Evolutionary conservation across 371 early-diverging fungal species (phyloP).

Genomic region (Ordospora pajunii): DNA sequence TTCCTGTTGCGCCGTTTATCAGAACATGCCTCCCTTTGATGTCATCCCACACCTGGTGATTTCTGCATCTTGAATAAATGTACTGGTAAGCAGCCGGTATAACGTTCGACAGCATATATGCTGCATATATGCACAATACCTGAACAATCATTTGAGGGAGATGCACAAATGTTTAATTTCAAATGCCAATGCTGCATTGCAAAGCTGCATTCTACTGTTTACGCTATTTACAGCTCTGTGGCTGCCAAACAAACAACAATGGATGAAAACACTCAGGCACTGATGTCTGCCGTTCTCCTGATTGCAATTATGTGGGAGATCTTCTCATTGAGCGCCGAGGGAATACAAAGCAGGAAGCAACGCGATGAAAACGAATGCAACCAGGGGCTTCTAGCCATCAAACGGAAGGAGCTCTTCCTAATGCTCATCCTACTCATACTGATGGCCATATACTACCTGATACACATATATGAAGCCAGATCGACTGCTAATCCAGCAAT

Average conservation of each 20-base stretch:
- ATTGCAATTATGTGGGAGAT: neutral
- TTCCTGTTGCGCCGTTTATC: constrained; percentile 90
- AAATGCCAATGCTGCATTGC: neutral
- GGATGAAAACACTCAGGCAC: neutral
- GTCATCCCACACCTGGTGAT: constrained; percentile 6
- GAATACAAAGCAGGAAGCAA: neutral
- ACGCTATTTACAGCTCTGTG: neutral
- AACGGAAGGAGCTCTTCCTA: neutral
- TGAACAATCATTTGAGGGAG: neutral
- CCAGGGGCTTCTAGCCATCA: neutral
- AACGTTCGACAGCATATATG: neutral
- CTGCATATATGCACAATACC: neutral
- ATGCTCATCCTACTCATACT: neutral
- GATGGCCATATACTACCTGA: neutral
- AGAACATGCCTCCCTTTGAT: constrained; percentile 52
- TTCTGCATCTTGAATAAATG: neutral
- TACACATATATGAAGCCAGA: neutral
- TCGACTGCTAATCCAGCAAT: too few species aligned
- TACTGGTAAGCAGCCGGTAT: neutral
- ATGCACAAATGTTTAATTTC: neutral
- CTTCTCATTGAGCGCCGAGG: neutral
- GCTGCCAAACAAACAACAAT: neutral
- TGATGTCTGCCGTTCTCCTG: neutral
- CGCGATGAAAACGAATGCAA: neutral
- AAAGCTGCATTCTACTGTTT: neutral